These are phyloP conservation scores for Fusarium pseudonygamai DNA, from an alignment of 2,329 filamentous ascomycete genomes.

Conservation along the genomic window DNA sequence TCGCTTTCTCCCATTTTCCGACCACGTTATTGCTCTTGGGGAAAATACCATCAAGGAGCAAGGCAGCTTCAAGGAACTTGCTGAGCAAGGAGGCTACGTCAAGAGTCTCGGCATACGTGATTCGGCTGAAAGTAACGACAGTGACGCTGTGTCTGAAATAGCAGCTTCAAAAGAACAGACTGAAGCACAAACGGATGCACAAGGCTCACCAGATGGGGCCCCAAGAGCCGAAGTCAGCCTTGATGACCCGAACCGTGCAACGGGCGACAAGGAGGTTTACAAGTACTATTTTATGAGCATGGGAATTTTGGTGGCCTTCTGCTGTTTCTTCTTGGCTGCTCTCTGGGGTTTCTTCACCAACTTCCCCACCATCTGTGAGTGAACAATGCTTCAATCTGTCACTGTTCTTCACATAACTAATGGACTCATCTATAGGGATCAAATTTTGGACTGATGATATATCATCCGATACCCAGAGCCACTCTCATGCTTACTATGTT, in stretches of 20 bases:
- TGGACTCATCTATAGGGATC: slow-evolving; percentile 42
- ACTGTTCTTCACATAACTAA: background rate
- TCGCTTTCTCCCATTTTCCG: slow-evolving; percentile 47
- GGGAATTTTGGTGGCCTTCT: slow-evolving; percentile 27
- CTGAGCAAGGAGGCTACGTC: slow-evolving; percentile 49
- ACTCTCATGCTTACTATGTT: slow-evolving; percentile 42
- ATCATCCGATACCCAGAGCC: background rate
- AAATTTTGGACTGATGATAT: slow-evolving; percentile 52
- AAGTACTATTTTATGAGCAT: slow-evolving; percentile 47
- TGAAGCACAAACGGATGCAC: slow-evolving; percentile 13
- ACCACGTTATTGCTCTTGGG: slow-evolving; percentile 59
- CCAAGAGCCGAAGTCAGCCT: background rate
- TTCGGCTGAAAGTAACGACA: background rate
- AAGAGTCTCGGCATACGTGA: slow-evolving; percentile 49
- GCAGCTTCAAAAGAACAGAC: background rate
- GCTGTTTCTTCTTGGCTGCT: slow-evolving; percentile 40
- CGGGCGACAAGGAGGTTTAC: slow-evolving; percentile 48
- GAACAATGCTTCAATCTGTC: background rate
- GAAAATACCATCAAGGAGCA: slow-evolving; percentile 55
- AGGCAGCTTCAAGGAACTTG: slow-evolving; percentile 41
- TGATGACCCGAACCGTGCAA: slow-evolving; percentile 37
- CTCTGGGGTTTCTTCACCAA: slow-evolving; percentile 46
- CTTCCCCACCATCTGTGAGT: slow-evolving; percentile 8
- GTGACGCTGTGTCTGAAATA: rapidly evolving
- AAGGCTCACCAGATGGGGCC: background rate